Conservation (phyloP, 2,329 filamentous ascomycete species). For the Ascochyta pisi region DNA sequence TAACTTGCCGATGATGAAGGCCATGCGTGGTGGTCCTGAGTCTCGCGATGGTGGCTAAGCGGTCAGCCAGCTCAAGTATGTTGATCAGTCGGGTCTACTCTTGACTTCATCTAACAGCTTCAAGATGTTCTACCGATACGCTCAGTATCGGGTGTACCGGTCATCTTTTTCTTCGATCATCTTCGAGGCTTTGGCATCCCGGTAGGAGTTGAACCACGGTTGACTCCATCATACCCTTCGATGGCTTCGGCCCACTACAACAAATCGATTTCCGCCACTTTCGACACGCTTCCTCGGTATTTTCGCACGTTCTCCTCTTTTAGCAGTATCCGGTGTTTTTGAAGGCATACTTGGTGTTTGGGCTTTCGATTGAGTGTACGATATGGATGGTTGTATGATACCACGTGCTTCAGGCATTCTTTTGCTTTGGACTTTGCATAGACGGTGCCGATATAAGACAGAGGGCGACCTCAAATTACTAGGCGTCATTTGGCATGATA, state of each 20-base stretch:
- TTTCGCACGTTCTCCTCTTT: constrained; percentile 1
- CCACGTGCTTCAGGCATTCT: constrained; percentile 12
- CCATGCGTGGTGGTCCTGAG: constrained; percentile 27
- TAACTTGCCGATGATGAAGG: constrained; percentile 26
- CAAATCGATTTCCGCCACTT: constrained; percentile 2
- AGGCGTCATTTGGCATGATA: constrained; percentile 7
- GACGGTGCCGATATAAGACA: constrained; percentile 17
- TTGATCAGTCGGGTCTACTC: constrained; percentile 2
- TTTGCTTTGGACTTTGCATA: constrained; percentile 22
- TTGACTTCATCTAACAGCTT: constrained; percentile 19
- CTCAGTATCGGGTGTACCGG: constrained; percentile 3
- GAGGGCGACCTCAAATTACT: constrained; percentile 7
- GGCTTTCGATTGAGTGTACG: constrained; percentile 16
- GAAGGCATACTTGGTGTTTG: constrained; percentile 26
- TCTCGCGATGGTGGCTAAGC: constrained; percentile 44
- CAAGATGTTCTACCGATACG: constrained; percentile 10
- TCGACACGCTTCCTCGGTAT: constrained; percentile 8
- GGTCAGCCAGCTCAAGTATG: constrained; percentile 10
- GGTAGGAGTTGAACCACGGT: background rate
- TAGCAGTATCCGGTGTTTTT: constrained; percentile 16
- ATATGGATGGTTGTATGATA: constrained; percentile 22
- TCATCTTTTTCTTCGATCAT: background rate
- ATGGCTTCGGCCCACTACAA: constrained; percentile 4
- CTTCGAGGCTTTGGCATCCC: background rate
- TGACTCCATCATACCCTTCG: background rate